Base-by-base conservation (phyloP, 345 rosid genomes). In the Salix exigua region DNA sequence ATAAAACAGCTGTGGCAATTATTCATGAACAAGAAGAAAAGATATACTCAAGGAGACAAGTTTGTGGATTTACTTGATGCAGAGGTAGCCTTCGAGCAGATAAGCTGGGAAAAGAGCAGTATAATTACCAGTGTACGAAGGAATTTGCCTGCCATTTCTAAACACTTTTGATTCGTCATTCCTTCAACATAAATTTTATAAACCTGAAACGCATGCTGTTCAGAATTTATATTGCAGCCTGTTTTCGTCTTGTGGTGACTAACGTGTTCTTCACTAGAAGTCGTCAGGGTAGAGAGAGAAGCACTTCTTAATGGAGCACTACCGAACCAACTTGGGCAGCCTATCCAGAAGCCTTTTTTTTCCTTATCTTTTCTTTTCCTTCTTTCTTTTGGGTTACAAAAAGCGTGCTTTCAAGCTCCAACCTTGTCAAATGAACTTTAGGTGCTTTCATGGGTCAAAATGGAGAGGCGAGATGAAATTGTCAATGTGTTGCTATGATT, bases 11-110 rank as follows among this genome's bases (percentile, higher is more conserved):
- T 11, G 26, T 14, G 12, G 40, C 40, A 17, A 17, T 35, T 3
- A 66, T 35, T 33, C 26, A 66, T 6, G 67, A 58, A 42, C 16
- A 60, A 38, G n/a, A 71, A 30, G 23, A 70, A 4, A 9, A 12
- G 7, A 7, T 28, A 17, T 14, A 19, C 31, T 21, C 21, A 53
- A 30, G 13, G 26, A 71, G 28, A 13, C 7, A 35, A 71, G 60
- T 14, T 28, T 55, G 55, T 44, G 71, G 51, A 9, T 6, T 64
- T 50, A 77, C 74, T 44, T 31, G 79, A 62, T 19, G 35, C 5
- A 17, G 79, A 31, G 68, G 62, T 46, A 62, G 71, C 61, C 50
- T 70, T 61, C 61, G 31, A 48, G 74, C 48, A 42, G 69, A 61
- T n/a, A 33, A 71, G 30, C 28, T 44, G 66, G 64, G 58, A 63